Evolutionary conservation across 176 grass and related monocot species (phyloP).

Genomic region (Thalia dealbata): DNA sequence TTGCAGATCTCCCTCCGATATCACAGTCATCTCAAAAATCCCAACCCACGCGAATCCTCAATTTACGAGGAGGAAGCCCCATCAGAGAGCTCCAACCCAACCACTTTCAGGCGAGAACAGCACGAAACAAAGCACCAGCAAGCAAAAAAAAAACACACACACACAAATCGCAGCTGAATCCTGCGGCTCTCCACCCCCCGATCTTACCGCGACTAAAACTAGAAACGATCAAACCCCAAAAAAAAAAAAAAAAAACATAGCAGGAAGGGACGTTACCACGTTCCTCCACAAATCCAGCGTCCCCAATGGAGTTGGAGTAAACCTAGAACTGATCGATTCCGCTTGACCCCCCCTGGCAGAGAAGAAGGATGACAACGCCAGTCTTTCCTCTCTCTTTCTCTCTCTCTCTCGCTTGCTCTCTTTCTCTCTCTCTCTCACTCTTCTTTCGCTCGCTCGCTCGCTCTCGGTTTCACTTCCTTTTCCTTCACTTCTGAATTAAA

Average conservation of each 20-base stretch:
- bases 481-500: too few relatives aligned
- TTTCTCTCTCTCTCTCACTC: not conserved
- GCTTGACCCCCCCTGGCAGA: too few relatives aligned
- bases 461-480: not conserved
- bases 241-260: too few relatives aligned
- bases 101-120: not conserved
- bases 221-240: not conserved
- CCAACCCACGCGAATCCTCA: not conserved
- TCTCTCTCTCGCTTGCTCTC: not conserved
- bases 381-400: too few relatives aligned
- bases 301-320: too few relatives aligned
- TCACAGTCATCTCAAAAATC: not conserved
- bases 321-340: too few relatives aligned
- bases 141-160: too few relatives aligned
- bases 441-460: not conserved
- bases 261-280: not conserved
- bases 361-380: too few relatives aligned
- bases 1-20: not conserved
- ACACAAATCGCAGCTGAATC: not conserved
- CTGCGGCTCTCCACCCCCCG: not conserved
- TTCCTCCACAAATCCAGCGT: too few relatives aligned
- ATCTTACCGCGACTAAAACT: not conserved
- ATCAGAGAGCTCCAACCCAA: not conserved
- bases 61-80: not conserved
- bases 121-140: not conserved